A percentile compares a stretch with the other conserved stretches of the same genome.
Conservation (phyloP, 306 rosid genomes). For the Pachyrhizus erosus region DNA sequence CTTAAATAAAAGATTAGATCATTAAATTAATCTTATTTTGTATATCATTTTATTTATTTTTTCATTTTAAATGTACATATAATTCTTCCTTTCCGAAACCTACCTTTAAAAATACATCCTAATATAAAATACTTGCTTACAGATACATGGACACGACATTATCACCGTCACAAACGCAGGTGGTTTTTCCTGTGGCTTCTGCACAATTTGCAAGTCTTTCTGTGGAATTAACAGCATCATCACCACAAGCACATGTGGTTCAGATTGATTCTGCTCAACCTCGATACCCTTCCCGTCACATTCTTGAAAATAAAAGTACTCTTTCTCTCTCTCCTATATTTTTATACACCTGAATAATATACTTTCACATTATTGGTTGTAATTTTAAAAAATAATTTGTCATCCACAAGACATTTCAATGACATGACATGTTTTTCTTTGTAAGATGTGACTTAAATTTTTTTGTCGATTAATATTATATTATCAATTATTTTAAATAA, state of each 20-base stretch:
- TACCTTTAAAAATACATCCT: not conserved
- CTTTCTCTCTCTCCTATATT: not conserved
- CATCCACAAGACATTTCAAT: too few species aligned
- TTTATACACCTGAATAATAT: not conserved
- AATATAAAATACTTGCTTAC: not conserved
- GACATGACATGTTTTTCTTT: too few species aligned
- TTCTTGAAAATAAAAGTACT: conserved; percentile 30
- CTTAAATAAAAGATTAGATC: too few species aligned
- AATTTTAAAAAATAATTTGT: not conserved
- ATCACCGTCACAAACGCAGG: not conserved
- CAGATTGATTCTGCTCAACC: not conserved
- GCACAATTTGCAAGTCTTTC: not conserved
- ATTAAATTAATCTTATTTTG: too few species aligned
- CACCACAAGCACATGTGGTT: conserved; percentile 20
- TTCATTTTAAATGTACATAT: not conserved
- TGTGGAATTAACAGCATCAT: not conserved
- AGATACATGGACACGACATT: conserved; percentile 18
- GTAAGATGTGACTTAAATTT: too few species aligned
- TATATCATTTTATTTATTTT: too few species aligned
- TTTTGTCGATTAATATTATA: too few species aligned
- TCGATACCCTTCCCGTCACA: conserved; percentile 11
- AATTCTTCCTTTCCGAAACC: not conserved
- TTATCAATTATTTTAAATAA: too few species aligned
- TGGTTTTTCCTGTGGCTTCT: conserved; percentile 14
- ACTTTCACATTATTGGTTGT: not conserved